Evolutionary conservation across 208 protist species (phyloP).

Genomic region (Phytomonas sp.): DNA sequence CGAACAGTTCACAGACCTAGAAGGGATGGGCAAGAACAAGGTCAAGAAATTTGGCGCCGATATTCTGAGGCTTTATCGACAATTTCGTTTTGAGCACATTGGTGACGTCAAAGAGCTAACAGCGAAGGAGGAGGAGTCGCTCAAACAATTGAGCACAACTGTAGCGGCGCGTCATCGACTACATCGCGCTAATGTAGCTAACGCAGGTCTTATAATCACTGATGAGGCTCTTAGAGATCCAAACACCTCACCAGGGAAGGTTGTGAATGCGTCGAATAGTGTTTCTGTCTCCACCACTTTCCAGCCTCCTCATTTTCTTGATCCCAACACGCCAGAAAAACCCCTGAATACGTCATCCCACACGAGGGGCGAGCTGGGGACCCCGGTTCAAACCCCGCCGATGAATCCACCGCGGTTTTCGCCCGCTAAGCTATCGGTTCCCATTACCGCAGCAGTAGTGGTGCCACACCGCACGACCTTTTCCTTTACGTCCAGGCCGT

Average conservation of each 20-base stretch:
- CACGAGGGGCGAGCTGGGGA: background rate
- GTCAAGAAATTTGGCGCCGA: conserved; percentile 76
- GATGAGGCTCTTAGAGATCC: conserved; percentile 6
- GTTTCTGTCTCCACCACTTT: background rate
- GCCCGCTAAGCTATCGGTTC: background rate
- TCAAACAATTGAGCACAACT: conserved; percentile 37
- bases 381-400: background rate
- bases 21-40: conserved; percentile 85
- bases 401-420: background rate
- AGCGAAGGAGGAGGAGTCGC: conserved; percentile 35
- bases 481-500: conserved; percentile 8
- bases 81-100: conserved; percentile 71
- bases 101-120: conserved; percentile 72
- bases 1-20: conserved; percentile 62
- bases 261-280: background rate
- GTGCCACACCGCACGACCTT: conserved; percentile 7
- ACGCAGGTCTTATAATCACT: conserved; percentile 13
- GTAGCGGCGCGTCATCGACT: conserved; percentile 38
- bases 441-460: background rate
- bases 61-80: conserved; percentile 65
- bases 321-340: background rate
- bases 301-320: background rate
- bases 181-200: conserved; percentile 16
- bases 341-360: background rate
- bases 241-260: background rate